A percentile compares a stretch with the other conserved stretches of the same genome.
phyloP scores from a whole-genome alignment of 2,329 filamentous ascomycete species.

The Malbranchea zuffiana region DNA sequence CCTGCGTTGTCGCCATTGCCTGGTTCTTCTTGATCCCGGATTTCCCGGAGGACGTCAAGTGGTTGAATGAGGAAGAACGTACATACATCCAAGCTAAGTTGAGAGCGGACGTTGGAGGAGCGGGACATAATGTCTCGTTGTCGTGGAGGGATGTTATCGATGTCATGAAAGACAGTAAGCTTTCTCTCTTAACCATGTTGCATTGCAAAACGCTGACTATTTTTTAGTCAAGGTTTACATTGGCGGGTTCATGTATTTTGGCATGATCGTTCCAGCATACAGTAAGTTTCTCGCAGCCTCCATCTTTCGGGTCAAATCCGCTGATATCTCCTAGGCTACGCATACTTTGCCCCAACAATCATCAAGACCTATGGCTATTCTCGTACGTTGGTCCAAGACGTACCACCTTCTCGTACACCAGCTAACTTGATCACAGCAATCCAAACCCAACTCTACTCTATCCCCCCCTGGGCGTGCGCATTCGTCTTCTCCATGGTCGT shows the following conservation, averaged over 20 bases:
- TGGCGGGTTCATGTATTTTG: constrained; percentile 72
- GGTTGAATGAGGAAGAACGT: constrained; percentile 60
- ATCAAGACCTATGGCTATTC: constrained; percentile 55
- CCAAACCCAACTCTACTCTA: constrained; percentile 41
- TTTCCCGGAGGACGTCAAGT: constrained; percentile 64
- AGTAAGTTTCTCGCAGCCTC: constrained; percentile 25
- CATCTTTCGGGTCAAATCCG: constrained; percentile 7
- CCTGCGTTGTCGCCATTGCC: constrained; percentile 48
- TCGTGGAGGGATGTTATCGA: constrained; percentile 47
- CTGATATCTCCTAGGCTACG: constrained; percentile 41
- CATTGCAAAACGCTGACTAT: constrained; percentile 12
- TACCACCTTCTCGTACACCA: constrained; percentile 14
- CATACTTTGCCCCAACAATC: constrained; percentile 66
- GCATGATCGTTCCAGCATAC: constrained; percentile 65
- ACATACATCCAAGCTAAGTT: constrained; percentile 56
- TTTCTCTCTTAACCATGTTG: neutral
- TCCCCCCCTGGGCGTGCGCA: constrained; percentile 55
- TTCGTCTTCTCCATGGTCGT: constrained; percentile 70
- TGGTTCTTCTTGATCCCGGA: constrained; percentile 57
- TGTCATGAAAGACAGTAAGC: constrained; percentile 56
- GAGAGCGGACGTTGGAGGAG: constrained; percentile 56
- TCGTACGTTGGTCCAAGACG: constrained; percentile 19
- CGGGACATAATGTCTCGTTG: constrained; percentile 52
- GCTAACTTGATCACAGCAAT: too few relatives aligned
- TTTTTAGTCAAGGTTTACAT: constrained; percentile 51